A percentile compares a stretch with the other conserved stretches of the same genome.
Conservation (phyloP, 1,284 basidiomycete genomes). For the Tilletia caries region DNA sequence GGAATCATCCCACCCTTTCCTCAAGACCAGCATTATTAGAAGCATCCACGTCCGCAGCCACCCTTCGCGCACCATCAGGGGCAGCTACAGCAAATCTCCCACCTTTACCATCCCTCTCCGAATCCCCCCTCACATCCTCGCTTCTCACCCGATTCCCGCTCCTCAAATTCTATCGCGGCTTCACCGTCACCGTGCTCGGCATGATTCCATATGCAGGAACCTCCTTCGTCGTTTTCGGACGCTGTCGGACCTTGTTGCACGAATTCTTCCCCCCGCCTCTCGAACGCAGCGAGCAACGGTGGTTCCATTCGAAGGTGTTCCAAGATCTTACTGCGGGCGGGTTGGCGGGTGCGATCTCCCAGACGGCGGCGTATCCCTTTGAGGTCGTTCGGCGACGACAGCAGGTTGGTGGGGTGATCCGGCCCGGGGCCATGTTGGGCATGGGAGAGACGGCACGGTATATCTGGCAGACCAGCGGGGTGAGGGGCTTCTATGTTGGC, state of each 20-base stretch:
- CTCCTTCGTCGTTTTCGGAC: constrained; percentile 68
- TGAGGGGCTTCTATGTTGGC: constrained; percentile 89
- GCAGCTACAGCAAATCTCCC: neutral
- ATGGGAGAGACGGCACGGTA: constrained; percentile 51
- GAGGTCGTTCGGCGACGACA: constrained; percentile 89
- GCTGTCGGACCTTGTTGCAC: constrained; percentile 45
- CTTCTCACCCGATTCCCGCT: constrained; percentile 40
- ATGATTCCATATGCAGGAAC: constrained; percentile 97
- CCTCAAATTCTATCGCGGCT: constrained; percentile 92
- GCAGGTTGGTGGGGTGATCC: constrained; percentile 74
- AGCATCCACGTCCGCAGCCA: neutral
- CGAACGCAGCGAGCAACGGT: constrained; percentile 24
- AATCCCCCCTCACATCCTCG: constrained; percentile 7
- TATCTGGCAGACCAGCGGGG: constrained; percentile 71
- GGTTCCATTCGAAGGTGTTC: constrained; percentile 49
- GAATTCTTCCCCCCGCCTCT: constrained; percentile 28
- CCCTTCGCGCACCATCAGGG: neutral
- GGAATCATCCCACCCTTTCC: neutral
- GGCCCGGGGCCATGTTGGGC: constrained; percentile 44
- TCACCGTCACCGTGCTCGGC: constrained; percentile 57
- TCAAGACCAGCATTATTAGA: neutral
- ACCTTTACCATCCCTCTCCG: neutral
- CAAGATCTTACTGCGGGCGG: constrained; percentile 75
- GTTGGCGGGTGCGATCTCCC: constrained; percentile 79
- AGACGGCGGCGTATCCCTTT: constrained; percentile 92